These are phyloP conservation scores for Neurospora intermedia DNA, from an alignment of 495 filamentous ascomycete species.

Conservation along the genomic window DNA sequence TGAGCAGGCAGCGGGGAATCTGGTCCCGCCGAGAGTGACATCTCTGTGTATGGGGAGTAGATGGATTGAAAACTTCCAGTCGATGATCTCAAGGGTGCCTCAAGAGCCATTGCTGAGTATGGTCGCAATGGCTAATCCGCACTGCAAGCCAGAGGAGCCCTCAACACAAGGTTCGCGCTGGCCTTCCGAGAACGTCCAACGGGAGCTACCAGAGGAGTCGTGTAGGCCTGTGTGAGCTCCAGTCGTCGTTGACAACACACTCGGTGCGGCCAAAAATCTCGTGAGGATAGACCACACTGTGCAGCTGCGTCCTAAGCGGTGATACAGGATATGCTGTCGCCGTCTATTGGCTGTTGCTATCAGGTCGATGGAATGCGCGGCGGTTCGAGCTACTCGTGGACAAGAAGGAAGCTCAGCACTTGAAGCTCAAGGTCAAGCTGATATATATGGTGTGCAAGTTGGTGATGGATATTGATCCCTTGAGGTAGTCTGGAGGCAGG, in stretches of 20 bases:
- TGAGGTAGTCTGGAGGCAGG: background rate
- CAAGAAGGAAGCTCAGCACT: background rate
- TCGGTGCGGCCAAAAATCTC: background rate
- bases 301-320: background rate
- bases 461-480: background rate
- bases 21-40: slow-evolving; percentile 42
- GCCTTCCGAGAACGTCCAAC: background rate
- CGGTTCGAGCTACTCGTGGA: background rate
- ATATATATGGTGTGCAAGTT: background rate
- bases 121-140: background rate
- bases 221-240: background rate
- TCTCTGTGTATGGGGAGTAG: slow-evolving; percentile 51
- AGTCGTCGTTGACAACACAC: background rate
- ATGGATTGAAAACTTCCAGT: slow-evolving; percentile 44
- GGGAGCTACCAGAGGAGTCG: background rate
- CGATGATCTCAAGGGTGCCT: slow-evolving; percentile 45
- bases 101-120: slow-evolving; percentile 42
- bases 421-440: background rate
- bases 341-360: background rate
- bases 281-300: background rate
- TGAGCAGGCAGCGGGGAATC: slow-evolving; percentile 38
- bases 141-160: background rate
- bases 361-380: background rate
- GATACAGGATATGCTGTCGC: background rate
- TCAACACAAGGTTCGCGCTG: background rate